Evolutionary conservation across 1,284 basidiomycete genomes (phyloP).

Genomic region (Lentinula novae-zelandiae): DNA sequence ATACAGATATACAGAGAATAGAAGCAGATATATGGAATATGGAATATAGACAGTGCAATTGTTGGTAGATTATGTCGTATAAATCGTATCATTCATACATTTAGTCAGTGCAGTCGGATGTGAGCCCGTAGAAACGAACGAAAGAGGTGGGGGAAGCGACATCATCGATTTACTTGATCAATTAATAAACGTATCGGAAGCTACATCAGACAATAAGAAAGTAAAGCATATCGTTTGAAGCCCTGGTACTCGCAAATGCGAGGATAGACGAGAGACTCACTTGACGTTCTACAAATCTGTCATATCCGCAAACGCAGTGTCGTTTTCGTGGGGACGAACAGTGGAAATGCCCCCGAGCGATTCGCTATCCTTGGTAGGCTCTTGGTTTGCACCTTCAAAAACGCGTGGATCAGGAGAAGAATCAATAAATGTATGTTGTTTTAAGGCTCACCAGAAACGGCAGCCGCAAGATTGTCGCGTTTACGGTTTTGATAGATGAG

Average conservation of each 20-base stretch:
- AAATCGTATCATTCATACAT: no score
- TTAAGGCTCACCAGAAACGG: not conserved
- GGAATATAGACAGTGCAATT: no score
- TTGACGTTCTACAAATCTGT: constrained; percentile 18
- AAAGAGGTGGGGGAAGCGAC: no score
- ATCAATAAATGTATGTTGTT: not conserved
- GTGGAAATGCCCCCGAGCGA: not conserved
- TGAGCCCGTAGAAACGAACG: no score
- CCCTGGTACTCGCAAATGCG: not conserved
- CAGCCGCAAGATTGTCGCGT: constrained; percentile 4
- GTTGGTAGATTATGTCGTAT: no score
- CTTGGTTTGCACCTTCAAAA: not conserved
- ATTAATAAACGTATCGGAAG: constrained; percentile 16
- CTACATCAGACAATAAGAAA: not conserved
- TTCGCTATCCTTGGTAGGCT: not conserved
- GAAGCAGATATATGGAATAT: no score
- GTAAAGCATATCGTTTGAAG: not conserved
- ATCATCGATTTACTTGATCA: no score
- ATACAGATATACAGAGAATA: no score
- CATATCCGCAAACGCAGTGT: constrained; percentile 18
- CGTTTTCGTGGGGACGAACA: constrained; percentile 11
- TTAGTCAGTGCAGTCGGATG: no score
- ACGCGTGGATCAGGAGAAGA: no score
- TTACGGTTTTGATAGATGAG: constrained; percentile 13
- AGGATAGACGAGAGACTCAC: constrained; percentile 7